A percentile compares a stretch with the other conserved stretches of the same genome.
Conservation (phyloP, 192 early-diverging fungal species). For the Obelidium mucronatum region DNA sequence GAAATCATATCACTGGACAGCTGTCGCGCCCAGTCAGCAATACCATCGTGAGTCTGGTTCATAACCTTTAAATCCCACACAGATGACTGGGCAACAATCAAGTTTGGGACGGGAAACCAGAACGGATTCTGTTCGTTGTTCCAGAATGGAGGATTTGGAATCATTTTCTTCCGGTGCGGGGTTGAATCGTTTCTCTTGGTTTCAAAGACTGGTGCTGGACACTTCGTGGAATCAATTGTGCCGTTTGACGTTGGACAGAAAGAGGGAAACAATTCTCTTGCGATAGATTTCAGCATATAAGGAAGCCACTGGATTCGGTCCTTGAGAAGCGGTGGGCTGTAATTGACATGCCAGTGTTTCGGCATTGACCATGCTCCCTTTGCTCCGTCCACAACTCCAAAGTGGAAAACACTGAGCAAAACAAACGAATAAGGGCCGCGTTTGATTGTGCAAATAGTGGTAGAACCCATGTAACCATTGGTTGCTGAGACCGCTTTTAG, state of each 20-base stretch:
- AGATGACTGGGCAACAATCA: slow-evolving; percentile 2
- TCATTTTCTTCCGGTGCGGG: neutral
- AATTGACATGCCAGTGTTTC: neutral
- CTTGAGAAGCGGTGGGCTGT: neutral
- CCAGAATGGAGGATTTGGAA: neutral
- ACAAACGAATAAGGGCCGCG: neutral
- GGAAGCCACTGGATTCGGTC: slow-evolving; percentile 1
- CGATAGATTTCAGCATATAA: neutral
- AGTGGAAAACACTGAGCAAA: neutral
- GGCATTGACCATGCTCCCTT: neutral
- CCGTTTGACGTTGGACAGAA: neutral
- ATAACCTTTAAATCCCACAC: slow-evolving; percentile 6
- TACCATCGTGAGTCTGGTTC: neutral
- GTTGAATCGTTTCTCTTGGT: neutral
- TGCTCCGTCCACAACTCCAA: neutral
- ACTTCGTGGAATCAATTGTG: neutral
- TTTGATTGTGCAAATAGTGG: neutral
- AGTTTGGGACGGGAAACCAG: slow-evolving; percentile 13
- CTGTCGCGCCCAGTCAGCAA: neutral
- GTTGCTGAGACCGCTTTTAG: too few species aligned
- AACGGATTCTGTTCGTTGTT: neutral
- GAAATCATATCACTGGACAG: neutral
- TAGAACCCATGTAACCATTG: neutral
- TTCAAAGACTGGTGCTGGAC: neutral
- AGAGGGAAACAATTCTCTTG: neutral